Evolutionary conservation across 495 filamentous ascomycete species (phyloP).

Genomic region (Hyaloscypha hepaticicola): DNA sequence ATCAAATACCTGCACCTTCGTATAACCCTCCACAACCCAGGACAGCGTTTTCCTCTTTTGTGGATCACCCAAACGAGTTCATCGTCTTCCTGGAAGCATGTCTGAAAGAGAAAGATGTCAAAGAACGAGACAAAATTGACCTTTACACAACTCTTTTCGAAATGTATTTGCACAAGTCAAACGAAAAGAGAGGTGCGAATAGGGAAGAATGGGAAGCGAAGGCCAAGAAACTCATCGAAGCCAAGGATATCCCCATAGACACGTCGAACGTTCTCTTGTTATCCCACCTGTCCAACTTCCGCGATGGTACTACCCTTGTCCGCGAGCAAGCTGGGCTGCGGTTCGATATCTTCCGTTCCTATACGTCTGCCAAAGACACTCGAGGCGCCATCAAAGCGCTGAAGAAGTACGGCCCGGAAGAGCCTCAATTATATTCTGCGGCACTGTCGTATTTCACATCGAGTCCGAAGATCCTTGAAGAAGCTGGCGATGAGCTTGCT

Average conservation of each 20-base stretch:
- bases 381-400: constrained; percentile 84
- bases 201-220: constrained; percentile 84
- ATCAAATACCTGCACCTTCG: constrained; percentile 35
- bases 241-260: constrained; percentile 79
- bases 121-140: constrained; percentile 70
- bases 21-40: constrained; percentile 78
- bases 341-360: constrained; percentile 96
- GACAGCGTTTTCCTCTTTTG: constrained; percentile 93
- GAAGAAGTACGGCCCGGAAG: constrained; percentile 84
- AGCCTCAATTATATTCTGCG: constrained; percentile 90
- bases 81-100: constrained; percentile 88
- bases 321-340: constrained; percentile 89
- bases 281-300: constrained; percentile 87
- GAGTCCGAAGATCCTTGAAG: constrained; percentile 73
- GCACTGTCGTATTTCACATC: constrained; percentile 93
- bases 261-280: constrained; percentile 91
- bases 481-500: constrained; percentile 83
- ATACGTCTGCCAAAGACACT: constrained; percentile 91
- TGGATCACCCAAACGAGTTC: constrained; percentile 89
- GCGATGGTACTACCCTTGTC: constrained; percentile 86
- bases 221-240: constrained; percentile 79
- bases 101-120: constrained; percentile 63
- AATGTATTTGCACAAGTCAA: constrained; percentile 91
- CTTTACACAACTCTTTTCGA: constrained; percentile 96
- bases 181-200: constrained; percentile 66